These are phyloP conservation scores for Phytophthora podocarpi DNA, from an alignment of 352 stramenopile genomes.

Conservation along the genomic window DNA sequence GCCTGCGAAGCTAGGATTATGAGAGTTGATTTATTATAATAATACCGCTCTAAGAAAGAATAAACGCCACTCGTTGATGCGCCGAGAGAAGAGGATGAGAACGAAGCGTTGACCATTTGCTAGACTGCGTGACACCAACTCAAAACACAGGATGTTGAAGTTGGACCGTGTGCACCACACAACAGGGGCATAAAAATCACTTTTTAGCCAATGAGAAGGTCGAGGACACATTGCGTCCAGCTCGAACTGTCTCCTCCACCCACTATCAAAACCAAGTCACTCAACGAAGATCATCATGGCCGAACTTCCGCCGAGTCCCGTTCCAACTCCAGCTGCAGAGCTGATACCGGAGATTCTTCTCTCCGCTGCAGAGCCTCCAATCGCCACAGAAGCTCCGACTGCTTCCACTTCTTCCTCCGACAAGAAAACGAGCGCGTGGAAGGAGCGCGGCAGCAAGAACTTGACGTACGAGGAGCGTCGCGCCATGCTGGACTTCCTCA, in stretches of 20 bases:
- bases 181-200: slow-evolving; percentile 4
- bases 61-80: too few species aligned
- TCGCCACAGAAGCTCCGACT: background rate
- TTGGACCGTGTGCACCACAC: slow-evolving; percentile 24
- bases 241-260: slow-evolving; percentile 35
- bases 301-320: slow-evolving; percentile 2
- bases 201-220: slow-evolving; percentile 27
- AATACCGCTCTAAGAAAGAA: too few species aligned
- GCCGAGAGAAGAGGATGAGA: too few species aligned
- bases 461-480: slow-evolving; percentile 50
- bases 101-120: too few species aligned
- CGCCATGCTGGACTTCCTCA: slow-evolving; percentile 50
- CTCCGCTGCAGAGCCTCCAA: slow-evolving; percentile 1
- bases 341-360: slow-evolving; percentile 1
- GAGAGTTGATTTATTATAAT: too few species aligned
- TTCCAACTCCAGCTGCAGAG: background rate
- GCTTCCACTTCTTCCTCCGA: background rate
- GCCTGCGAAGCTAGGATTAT: too few species aligned
- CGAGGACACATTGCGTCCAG: slow-evolving; percentile 10
- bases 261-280: background rate
- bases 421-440: slow-evolving; percentile 33
- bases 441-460: slow-evolving; percentile 47
- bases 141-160: slow-evolving; percentile 36
- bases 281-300: slow-evolving; percentile 23
- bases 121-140: too few species aligned